These are phyloP conservation scores for Trypanosoma caninum DNA, from an alignment of 208 protist species.

Conservation along the genomic window DNA sequence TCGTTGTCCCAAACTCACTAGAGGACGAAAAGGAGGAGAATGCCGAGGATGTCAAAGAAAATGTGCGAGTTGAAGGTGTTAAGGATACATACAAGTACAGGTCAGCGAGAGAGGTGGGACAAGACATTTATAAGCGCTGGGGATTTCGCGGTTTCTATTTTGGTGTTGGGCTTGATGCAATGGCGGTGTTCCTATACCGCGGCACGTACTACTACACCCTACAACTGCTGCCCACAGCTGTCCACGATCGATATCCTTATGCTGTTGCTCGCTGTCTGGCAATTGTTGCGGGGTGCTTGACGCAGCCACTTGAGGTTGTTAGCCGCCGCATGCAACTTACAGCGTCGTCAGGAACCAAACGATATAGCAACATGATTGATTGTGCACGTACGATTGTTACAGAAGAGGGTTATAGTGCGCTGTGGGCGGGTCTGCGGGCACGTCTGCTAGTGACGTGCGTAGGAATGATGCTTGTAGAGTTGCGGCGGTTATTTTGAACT, in stretches of 20 bases:
- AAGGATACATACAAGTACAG: conserved; percentile 65
- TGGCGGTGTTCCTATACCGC: conserved; percentile 65
- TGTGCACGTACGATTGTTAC: conserved; percentile 63
- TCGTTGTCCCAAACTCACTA: conserved; percentile 39
- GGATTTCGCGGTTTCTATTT: conserved; percentile 76
- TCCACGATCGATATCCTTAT: conserved; percentile 52
- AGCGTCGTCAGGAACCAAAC: conserved; percentile 35
- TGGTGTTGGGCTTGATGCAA: conserved; percentile 50
- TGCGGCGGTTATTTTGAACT: conserved; percentile 19
- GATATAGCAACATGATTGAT: conserved; percentile 55
- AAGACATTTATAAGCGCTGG: conserved; percentile 41
- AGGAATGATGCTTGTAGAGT: conserved; percentile 23
- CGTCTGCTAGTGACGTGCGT: conserved; percentile 28
- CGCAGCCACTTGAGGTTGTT: conserved; percentile 80
- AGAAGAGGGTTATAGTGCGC: conserved; percentile 66
- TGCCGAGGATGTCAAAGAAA: background rate
- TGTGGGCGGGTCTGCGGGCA: conserved; percentile 55
- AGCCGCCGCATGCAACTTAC: conserved; percentile 72
- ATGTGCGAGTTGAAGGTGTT: background rate
- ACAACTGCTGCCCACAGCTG: conserved; percentile 20
- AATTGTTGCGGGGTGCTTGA: conserved; percentile 51
- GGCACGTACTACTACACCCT: conserved; percentile 46
- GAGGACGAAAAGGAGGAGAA: background rate
- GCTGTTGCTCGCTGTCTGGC: conserved; percentile 47
- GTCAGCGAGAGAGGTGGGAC: conserved; percentile 44